A percentile compares a stretch with the other conserved stretches of the same genome.
These are phyloP conservation scores for Sesbania bispinosa DNA, from an alignment of 306 rosid genomes.

Conservation along the genomic window DNA sequence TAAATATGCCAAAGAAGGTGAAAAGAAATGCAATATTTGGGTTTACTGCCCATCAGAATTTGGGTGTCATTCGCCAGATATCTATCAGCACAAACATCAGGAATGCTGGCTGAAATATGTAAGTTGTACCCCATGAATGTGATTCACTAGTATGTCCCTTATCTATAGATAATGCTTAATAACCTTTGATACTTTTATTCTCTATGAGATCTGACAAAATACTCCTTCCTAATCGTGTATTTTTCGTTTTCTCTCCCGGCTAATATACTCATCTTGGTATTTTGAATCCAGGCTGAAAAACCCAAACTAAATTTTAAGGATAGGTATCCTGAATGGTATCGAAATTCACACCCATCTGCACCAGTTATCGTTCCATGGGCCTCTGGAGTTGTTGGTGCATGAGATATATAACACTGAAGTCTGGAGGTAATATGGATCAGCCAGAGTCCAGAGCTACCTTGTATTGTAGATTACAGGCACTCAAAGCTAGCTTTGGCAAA, in stretches of 20 bases:
- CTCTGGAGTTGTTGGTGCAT: constrained; percentile 54
- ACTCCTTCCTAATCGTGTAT: neutral
- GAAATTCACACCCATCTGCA: constrained; percentile 57
- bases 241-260: neutral
- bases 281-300: constrained; percentile 62
- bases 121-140: constrained; percentile 26
- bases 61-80: constrained; percentile 93
- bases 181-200: neutral
- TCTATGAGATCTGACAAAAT: neutral
- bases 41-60: constrained; percentile 87
- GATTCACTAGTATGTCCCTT: neutral
- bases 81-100: constrained; percentile 71
- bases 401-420: constrained; percentile 16
- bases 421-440: constrained; percentile 9
- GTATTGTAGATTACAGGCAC: constrained; percentile 31
- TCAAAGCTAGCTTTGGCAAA: constrained; percentile 20
- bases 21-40: constrained; percentile 84
- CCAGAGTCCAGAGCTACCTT: neutral
- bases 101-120: constrained; percentile 98
- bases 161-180: neutral
- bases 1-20: constrained; percentile 58
- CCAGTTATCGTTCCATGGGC: constrained; percentile 83
- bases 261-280: constrained; percentile 16
- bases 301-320: constrained; percentile 71
- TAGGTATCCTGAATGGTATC: constrained; percentile 68